phyloP scores from a whole-genome alignment of 192 early-diverging fungal genomes.

The Geosiphon pyriformis region DNA sequence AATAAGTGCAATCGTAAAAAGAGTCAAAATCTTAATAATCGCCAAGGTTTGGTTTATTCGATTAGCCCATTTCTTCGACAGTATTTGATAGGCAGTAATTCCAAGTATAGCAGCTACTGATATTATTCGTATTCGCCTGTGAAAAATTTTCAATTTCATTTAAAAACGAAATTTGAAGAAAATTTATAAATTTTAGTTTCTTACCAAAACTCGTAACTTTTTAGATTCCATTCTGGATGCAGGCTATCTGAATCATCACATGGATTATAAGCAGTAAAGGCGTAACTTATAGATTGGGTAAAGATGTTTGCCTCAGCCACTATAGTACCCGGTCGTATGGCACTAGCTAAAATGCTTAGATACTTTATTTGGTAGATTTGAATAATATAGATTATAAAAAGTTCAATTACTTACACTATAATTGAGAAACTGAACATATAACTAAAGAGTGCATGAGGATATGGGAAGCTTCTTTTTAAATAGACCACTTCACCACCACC shows the following conservation, averaged over 20 bases:
- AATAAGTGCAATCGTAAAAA: neutral
- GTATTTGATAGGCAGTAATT: neutral
- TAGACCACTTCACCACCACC: neutral
- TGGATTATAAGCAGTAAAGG: neutral
- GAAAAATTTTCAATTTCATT: neutral
- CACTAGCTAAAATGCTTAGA: too few species aligned
- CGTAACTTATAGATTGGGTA: neutral
- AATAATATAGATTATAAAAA: too few species aligned
- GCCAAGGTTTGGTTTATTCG: neutral
- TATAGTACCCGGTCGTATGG: neutral
- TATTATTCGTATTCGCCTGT: neutral
- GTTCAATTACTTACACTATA: too few species aligned
- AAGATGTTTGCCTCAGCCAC: neutral
- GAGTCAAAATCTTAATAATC: neutral
- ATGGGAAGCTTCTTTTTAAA: neutral
- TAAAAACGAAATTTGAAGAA: neutral
- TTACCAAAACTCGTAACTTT: neutral
- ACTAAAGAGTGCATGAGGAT: neutral
- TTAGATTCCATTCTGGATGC: neutral
- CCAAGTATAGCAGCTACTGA: neutral
- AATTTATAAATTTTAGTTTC: neutral
- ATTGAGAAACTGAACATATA: neutral
- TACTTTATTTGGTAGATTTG: too few species aligned
- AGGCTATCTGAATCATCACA: neutral
- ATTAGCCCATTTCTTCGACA: neutral